Evolutionary conservation across 1,139 yeast genomes (phyloP), one percentile per base, ranked within the genome.

Genomic region (Yarrowia galli): DNA sequence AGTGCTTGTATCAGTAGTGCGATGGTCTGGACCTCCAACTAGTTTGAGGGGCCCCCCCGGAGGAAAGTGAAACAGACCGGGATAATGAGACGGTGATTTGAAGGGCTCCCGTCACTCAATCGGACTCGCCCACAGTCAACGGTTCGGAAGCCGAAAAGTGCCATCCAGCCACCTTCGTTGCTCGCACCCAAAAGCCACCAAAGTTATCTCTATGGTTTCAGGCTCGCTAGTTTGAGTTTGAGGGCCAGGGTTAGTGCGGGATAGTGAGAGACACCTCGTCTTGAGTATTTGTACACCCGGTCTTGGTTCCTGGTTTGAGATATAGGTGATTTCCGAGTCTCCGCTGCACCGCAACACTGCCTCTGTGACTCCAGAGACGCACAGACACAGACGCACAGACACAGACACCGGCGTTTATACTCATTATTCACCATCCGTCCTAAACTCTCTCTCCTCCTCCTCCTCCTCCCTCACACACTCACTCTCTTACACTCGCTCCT

Each of bases 221-320:
- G 61, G 48, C 61, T 54, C 61, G 61, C 61, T 54, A 54, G 61
- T 54, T 54, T 54, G 48, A 40, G 61, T 54, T 54, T 54, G 61
- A 54, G 61, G 61, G 61, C 61, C 61, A 54, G 61, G 61, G 61
- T 54, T 53, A 22, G 60, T 36, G 45, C 60, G 45, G 56, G 60
- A 53, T 53, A 38, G 60, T 22, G 60, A 53, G 60, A 53, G 58
- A 53, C 56, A 18, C 56, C 40, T 49, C 56, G 56, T 49, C 20
- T 13, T 49, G 38, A 48, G 54, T 48, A 48, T 28, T 48, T 48
- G 54, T 48, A 48, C 54, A 48, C 54, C 38, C 54, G 54, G 36
- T n/a, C 13, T 20, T 32, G 40, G 56, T 25, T 22, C 18, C 12
- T 23, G 12, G 32, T 12, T 49, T n/a, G 25, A n/a, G 25, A 20